Base-by-base conservation (phyloP, 495 filamentous ascomycete species). In the Penicillium dipodomyicola region DNA sequence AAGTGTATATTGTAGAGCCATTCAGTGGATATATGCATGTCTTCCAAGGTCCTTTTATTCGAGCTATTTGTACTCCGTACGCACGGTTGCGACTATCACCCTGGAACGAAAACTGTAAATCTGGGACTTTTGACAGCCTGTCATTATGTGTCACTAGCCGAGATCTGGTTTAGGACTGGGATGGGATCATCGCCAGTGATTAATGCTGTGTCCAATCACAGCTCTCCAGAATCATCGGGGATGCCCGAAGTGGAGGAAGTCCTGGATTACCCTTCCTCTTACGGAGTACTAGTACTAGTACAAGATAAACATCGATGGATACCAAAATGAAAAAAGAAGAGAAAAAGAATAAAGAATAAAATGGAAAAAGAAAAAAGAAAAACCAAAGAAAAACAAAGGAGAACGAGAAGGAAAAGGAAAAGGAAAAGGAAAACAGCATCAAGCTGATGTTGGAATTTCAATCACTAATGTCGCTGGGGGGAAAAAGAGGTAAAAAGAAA, bases 401-500 rank as follows among this genome's bases (percentile, higher is more conserved):
- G n/a, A n/a, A n/a, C n/a, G n/a, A n/a, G n/a, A n/a, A n/a, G 20
- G 1, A 22, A 22, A 22, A 22, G 22, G 22, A 35, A 33, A 22
- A 12, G 5, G 0, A 15, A 35, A 44, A 47, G 10, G 12, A 45
- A 25, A 54, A 37, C 52, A 47, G 52, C 43, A 20, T 54, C 43
- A 27, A 54, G 52, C 52, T 29, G 52, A 22, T 35, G 5, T 54
- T 37, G 25, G 6, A 11, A 37, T 54, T 47, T 45, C 52, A 45
- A 42, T 46, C 49, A 52, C 29, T 54, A 37, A 12, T 33, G 29
- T 47, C 41, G 30, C 52, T 11, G 0, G 4, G 22, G 17, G 27
- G 41, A 29, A 27, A 40, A 29, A 39, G 6, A 25, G 5, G 35
- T n/a, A 43, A 6, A 52, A 27, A 15, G 39, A 53, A 44, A 53